Base-by-base conservation (phyloP, 306 rosid genomes). In the Gastrolobium bilobum region DNA sequence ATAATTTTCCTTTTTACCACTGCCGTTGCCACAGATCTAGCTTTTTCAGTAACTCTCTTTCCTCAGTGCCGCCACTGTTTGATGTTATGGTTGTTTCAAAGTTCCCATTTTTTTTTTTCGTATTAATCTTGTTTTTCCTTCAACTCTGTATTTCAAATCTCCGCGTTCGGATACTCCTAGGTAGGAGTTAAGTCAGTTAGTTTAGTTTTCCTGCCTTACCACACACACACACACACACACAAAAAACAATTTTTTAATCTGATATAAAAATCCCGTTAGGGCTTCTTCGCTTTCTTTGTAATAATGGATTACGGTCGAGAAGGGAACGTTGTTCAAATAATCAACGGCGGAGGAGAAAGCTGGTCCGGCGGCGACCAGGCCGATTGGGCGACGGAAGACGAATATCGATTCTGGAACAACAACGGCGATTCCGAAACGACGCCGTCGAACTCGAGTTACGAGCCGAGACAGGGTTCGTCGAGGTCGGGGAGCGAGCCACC, bases 361-460 rank as follows among this genome's bases (percentile, higher is more conserved):
- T 95, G 99, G 99, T 68, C 92, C 4, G 59, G 63, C 9, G 63
- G 71, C 1, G 99, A 96, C 84, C 93, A 89, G 14, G 85, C 89
- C 4, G 92, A 89, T 67, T 96, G 99, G 99, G 99, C 99, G 0
- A 96, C 99, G 1, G 99, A 96, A 60, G 99, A 96, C 1, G 99
- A 96, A 61, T 96, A 96, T 77, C 80, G 93, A 40, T 91, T 85
- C 83, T 96, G 96, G 96, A 89, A 86, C 88, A 90, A 73, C 69
- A 76, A 51, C 31, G 86, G 80, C 1, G 77, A 85, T 10, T 79
- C 82, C 0, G 99, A 94, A 81, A 77, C 91, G 57, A 82, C 92
- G 4, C 88, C 93, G 42, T 81, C 96, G 2, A 92, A 94, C 83
- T 90, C 94, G n/a, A 91, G 70, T 77, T 89, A 84, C 74, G 96